These are phyloP conservation scores for Tuber umbilicatum DNA, from an alignment of 495 filamentous ascomycete genomes.

Conservation along the genomic window DNA sequence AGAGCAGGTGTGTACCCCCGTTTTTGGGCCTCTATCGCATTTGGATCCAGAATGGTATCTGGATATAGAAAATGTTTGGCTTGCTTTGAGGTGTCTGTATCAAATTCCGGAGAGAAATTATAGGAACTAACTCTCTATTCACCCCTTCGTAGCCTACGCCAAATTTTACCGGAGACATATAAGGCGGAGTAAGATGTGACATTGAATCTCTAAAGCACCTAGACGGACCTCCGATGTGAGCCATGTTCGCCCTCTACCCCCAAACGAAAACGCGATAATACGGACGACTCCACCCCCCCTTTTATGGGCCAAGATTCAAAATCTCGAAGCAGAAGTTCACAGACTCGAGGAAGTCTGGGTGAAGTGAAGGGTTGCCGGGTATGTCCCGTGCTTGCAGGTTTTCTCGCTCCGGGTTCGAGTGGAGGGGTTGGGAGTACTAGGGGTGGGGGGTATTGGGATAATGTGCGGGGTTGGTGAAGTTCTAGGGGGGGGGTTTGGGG, in stretches of 20 bases:
- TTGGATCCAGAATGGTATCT: slow-evolving; percentile 1
- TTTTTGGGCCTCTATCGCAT: not conserved
- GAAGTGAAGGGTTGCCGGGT: not conserved
- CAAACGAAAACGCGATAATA: slow-evolving; percentile 45
- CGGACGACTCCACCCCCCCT: slow-evolving; percentile 44
- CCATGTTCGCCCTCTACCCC: slow-evolving; percentile 45
- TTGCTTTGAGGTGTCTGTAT: slow-evolving; percentile 86
- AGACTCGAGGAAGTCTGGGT: not conserved
- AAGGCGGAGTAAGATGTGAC: slow-evolving; percentile 78
- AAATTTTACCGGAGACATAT: slow-evolving; percentile 44
- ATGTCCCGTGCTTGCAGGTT: not conserved
- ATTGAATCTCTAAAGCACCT: slow-evolving; percentile 72
- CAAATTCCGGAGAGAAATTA: slow-evolving; percentile 78
- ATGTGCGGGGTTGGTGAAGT: not conserved
- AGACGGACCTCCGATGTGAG: slow-evolving; percentile 63
- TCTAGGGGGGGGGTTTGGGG: too few relatives aligned
- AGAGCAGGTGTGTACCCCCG: slow-evolving; percentile 50
- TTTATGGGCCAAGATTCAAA: slow-evolving; percentile 67
- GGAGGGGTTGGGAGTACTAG: not conserved
- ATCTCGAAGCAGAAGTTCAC: slow-evolving; percentile 48
- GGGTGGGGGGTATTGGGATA: not conserved
- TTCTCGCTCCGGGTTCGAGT: not conserved
- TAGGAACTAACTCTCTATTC: slow-evolving; percentile 70
- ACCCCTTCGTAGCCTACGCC: slow-evolving; percentile 11
- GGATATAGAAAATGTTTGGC: slow-evolving; percentile 49